phyloP scores from a whole-genome alignment of 257 asterid genomes.

The Penstemon eatonii region DNA sequence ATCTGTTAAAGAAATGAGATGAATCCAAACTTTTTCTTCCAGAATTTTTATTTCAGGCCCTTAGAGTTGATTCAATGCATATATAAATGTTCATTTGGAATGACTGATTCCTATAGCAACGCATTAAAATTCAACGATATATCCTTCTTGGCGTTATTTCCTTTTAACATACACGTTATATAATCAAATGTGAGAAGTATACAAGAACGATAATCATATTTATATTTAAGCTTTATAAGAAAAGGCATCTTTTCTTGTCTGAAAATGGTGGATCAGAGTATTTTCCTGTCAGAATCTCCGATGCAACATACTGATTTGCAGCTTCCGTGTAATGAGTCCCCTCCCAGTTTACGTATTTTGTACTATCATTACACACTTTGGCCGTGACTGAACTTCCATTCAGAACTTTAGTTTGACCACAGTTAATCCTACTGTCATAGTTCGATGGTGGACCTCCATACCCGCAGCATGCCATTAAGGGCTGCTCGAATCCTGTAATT shows the following conservation, averaged over 20 bases:
- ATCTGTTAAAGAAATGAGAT: slow-evolving; percentile 40
- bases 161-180: not conserved
- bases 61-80: too few relatives aligned
- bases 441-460: slow-evolving; percentile 34
- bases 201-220: slow-evolving; percentile 25
- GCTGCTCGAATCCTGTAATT: slow-evolving; percentile 29
- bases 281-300: slow-evolving; percentile 20
- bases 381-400: slow-evolving; percentile 40
- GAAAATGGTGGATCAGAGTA: slow-evolving; percentile 17
- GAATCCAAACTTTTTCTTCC: slow-evolving; percentile 60
- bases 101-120: too few relatives aligned
- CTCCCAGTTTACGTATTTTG: slow-evolving; percentile 47
- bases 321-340: slow-evolving; percentile 50
- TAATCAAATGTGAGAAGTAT: slow-evolving; percentile 20
- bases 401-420: slow-evolving; percentile 37
- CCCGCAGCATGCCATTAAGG: slow-evolving; percentile 26
- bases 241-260: too few relatives aligned
- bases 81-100: too few relatives aligned
- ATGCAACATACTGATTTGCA: slow-evolving; percentile 33
- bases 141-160: too few relatives aligned
- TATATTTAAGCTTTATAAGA: slow-evolving; percentile 23
- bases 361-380: slow-evolving; percentile 33
- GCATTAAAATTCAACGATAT: too few relatives aligned
- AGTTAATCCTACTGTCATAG: slow-evolving; percentile 31
- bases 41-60: too few relatives aligned